Percentiles rank a stretch among this genome's conserved stretches.
Conservation (phyloP, 495 filamentous ascomycete species). For the Podospora pseudoanserina region DNA sequence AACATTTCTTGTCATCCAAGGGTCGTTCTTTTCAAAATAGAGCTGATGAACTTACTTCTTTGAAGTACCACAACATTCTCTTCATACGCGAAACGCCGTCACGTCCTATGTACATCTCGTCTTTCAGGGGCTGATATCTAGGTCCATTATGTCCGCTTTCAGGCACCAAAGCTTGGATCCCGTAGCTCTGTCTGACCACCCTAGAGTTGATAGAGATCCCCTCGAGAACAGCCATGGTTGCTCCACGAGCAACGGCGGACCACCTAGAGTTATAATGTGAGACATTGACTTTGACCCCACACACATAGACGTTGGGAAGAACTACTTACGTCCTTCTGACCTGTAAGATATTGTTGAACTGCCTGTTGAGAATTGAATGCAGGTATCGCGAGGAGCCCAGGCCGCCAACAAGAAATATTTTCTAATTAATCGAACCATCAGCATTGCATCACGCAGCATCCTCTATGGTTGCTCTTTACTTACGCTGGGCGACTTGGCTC, state of each 20-base stretch:
- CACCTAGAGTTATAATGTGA: neutral
- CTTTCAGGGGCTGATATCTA: neutral
- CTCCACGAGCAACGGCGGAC: neutral
- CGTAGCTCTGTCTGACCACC: neutral
- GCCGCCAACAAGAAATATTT: neutral
- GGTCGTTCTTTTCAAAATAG: neutral
- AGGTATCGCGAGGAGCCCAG: neutral
- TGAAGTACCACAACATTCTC: neutral
- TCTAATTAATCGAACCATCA: neutral
- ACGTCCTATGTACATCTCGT: neutral
- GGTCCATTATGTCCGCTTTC: neutral
- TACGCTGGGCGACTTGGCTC: neutral
- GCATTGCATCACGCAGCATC: neutral
- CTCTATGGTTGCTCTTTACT: neutral
- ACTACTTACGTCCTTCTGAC: neutral
- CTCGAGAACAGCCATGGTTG: neutral
- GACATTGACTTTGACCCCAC: too few species aligned
- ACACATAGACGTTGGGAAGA: neutral
- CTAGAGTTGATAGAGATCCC: neutral
- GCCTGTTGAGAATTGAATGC: neutral
- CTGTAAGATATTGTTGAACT: neutral
- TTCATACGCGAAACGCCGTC: neutral
- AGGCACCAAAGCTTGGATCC: neutral
- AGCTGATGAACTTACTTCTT: neutral
- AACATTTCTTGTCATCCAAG: too few species aligned